Percentiles rank a stretch among this genome's conserved stretches.
Conservation (phyloP, 2,329 filamentous ascomycete genomes). For the Cladophialophora immunda region DNA sequence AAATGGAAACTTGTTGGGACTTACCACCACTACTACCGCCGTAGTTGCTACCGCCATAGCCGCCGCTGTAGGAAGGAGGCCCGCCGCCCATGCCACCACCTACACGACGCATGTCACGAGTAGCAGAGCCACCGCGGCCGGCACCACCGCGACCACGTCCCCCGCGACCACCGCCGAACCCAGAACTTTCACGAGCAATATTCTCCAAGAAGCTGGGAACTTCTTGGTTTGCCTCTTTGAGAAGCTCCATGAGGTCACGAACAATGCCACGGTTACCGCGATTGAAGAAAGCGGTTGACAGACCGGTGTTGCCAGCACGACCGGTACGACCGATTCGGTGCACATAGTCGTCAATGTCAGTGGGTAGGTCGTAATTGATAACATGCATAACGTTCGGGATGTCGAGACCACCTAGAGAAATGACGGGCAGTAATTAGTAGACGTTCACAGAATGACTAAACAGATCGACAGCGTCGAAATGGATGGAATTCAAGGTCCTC, state of each 20-base stretch:
- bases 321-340: slow-evolving; percentile 99
- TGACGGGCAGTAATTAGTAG: slow-evolving; percentile 6
- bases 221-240: slow-evolving; percentile 99
- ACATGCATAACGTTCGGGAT: slow-evolving; percentile 98
- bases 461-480: slow-evolving; percentile 48
- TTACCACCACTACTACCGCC: slow-evolving; percentile 43
- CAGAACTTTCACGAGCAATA: slow-evolving; percentile 91
- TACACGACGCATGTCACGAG: slow-evolving; percentile 89
- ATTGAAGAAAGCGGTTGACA: slow-evolving; percentile 99
- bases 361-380: slow-evolving; percentile 99
- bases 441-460: not conserved
- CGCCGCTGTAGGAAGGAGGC: slow-evolving; percentile 48
- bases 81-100: slow-evolving; percentile 48
- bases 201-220: slow-evolving; percentile 93
- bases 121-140: slow-evolving; percentile 69
- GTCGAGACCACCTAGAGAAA: slow-evolving; percentile 70
- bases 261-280: slow-evolving; percentile 98
- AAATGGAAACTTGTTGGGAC: slow-evolving; percentile 12
- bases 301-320: slow-evolving; percentile 98
- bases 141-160: slow-evolving; percentile 76
- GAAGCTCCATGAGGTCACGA: slow-evolving; percentile 92
- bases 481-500: not conserved
- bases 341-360: slow-evolving; percentile 98
- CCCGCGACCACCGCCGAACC: slow-evolving; percentile 75
- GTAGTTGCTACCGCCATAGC: slow-evolving; percentile 41